phyloP scores from a whole-genome alignment of 2,329 filamentous ascomycete species.

The Colletotrichum sojae region DNA sequence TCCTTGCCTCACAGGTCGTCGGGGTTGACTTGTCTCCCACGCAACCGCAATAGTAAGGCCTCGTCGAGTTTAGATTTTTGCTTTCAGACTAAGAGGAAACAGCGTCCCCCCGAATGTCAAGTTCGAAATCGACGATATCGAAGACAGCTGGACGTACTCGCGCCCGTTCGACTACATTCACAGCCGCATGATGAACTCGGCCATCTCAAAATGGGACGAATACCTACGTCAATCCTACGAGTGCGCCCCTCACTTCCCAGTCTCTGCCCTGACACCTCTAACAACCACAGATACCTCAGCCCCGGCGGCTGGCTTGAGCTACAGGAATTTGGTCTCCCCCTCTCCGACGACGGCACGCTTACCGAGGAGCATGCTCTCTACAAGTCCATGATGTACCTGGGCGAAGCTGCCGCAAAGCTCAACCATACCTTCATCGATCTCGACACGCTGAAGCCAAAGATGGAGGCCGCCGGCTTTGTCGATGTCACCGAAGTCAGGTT shows the following conservation, averaged over 20 bases:
- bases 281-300: slow-evolving; percentile 41
- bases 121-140: slow-evolving; percentile 57
- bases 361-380: slow-evolving; percentile 38
- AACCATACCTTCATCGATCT: slow-evolving; percentile 36
- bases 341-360: slow-evolving; percentile 37
- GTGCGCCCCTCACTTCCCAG: slow-evolving; percentile 47
- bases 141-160: slow-evolving; percentile 47
- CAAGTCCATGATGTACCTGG: slow-evolving; percentile 45
- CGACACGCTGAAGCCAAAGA: slow-evolving; percentile 27
- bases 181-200: slow-evolving; percentile 67
- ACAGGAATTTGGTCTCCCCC: slow-evolving; percentile 36
- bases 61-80: not conserved
- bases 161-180: slow-evolving; percentile 72
- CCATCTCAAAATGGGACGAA: slow-evolving; percentile 67
- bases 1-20: slow-evolving; percentile 43
- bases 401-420: slow-evolving; percentile 41
- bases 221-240: slow-evolving; percentile 63
- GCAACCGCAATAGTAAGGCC: slow-evolving; percentile 54
- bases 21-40: slow-evolving; percentile 57
- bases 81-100: not conserved
- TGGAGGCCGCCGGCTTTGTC: slow-evolving; percentile 52
- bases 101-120: slow-evolving; percentile 57
- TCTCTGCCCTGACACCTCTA: slow-evolving; percentile 45
- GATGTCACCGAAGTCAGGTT: slow-evolving; percentile 49
- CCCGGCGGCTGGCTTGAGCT: slow-evolving; percentile 39